Evolutionary conservation across 345 rosid species (phyloP).

Genomic region (Sonneratia alba): DNA sequence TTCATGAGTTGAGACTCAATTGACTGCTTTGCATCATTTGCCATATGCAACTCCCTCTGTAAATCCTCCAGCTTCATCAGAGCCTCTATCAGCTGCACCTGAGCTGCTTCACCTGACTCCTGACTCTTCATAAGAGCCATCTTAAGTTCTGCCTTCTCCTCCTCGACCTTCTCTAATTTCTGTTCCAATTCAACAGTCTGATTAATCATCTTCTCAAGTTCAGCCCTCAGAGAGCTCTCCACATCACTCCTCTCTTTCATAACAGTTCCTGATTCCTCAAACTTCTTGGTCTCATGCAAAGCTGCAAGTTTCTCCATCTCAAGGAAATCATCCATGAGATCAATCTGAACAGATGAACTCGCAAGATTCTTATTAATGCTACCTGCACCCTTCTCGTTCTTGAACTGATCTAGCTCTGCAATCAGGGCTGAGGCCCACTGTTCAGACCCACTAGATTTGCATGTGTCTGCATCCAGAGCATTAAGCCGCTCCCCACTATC

Average conservation of each 20-base stretch:
- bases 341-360: constrained; percentile 37
- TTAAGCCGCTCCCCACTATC: constrained; percentile 58
- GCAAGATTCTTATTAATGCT: constrained; percentile 18
- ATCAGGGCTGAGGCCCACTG: constrained; percentile 45
- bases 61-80: constrained; percentile 40
- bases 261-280: constrained; percentile 25
- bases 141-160: constrained; percentile 37
- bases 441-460: constrained; percentile 37
- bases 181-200: constrained; percentile 29
- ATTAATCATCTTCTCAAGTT: constrained; percentile 32
- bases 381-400: constrained; percentile 28
- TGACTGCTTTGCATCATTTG: constrained; percentile 36
- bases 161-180: constrained; percentile 17
- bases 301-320: constrained; percentile 94
- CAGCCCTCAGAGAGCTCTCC: constrained; percentile 36
- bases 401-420: constrained; percentile 40
- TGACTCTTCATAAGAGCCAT: constrained; percentile 25
- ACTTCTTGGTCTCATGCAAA: constrained; percentile 38
- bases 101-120: constrained; percentile 21
- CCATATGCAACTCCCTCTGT: constrained; percentile 30
- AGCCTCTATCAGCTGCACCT: constrained; percentile 41
- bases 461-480: constrained; percentile 24
- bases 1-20: constrained; percentile 45
- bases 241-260: constrained; percentile 23
- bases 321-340: constrained; percentile 92